Evolutionary conservation across 345 rosid species (phyloP), one percentile per base, ranked within the genome.

Genomic region (Bretschneidera sinensis): DNA sequence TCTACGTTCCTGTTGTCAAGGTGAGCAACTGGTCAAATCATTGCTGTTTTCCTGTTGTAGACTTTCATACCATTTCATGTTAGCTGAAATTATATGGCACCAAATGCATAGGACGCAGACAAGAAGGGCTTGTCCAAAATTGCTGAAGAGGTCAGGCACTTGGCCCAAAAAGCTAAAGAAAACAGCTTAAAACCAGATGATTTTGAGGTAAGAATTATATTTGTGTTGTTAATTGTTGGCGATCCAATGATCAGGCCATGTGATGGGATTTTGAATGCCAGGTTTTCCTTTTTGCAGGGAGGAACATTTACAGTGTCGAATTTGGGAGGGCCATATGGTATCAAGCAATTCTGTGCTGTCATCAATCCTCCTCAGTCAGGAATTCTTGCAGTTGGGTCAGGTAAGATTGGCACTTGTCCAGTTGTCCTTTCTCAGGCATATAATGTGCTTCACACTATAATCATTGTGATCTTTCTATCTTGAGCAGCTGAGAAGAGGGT

Each of bases 301-400:
- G 99, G 99, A 60, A 90, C 99, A 20, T 94, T 94, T 59, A 85
- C 96, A 13, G 95, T 94, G 23, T 83, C 99, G 55, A 94, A 94
- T 78, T 77, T 94, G 80, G 99, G 99, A 62, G 98, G 98, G 48
- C 96, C 99, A n/a, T 90, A 88, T 39, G 97, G 97, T 18, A 75
- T 94, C 78, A 90, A 85, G 75, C 97, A 94, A 62, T 88, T 94
- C 61, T 90, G 96, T 66, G 99, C 97, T 47, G 88, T 90, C 58
- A 74, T 94, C 55, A 94, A 90, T 77, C 99, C 97, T 67, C 99
- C 97, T 65, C 97, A 92, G 70, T 74, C 98, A 5, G 96, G 91
- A 64, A 92, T 92, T 77, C 88, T 92, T 57, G 97, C 98, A 9
- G 85, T 92, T 25, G 96, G 96, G 43, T 85, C 96, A 3, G 96